Conservation (phyloP, 176 grass and related monocot genomes). For the Tillandsia leiboldiana region DNA sequence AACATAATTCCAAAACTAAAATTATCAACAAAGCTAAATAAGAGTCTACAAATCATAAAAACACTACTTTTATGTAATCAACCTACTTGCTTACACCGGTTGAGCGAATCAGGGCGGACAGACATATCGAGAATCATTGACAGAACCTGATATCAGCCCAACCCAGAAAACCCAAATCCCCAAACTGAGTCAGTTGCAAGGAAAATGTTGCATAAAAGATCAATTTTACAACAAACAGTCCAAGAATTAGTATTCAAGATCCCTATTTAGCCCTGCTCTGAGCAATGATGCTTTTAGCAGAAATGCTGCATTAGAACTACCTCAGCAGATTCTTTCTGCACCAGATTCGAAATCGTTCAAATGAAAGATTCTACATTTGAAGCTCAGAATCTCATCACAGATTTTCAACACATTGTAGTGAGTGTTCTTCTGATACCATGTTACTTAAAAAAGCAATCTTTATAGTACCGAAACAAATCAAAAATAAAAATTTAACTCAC, state of each 20-base stretch:
- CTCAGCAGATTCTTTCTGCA: no score
- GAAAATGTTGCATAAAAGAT: neutral
- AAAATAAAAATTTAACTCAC: no score
- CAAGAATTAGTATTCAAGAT: neutral
- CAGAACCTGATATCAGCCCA: neutral
- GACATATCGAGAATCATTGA: neutral
- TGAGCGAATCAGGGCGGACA: neutral
- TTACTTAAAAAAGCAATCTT: no score
- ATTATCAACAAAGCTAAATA: neutral
- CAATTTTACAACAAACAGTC: neutral
- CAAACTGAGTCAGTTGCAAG: neutral
- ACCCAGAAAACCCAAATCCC: neutral
- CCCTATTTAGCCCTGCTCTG: no score
- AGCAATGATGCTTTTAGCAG: no score
- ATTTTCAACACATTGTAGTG: no score
- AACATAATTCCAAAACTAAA: neutral
- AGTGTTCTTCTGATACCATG: no score
- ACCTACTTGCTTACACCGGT: constrained; percentile 7
- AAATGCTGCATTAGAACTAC: no score
- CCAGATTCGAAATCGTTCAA: no score
- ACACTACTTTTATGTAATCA: neutral
- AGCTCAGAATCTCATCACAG: no score
- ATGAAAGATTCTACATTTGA: no score
- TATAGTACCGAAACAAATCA: no score
- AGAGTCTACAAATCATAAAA: neutral